Evolutionary conservation across 2,329 filamentous ascomycete species (phyloP).

Genomic region (Fusarium newnesense): DNA sequence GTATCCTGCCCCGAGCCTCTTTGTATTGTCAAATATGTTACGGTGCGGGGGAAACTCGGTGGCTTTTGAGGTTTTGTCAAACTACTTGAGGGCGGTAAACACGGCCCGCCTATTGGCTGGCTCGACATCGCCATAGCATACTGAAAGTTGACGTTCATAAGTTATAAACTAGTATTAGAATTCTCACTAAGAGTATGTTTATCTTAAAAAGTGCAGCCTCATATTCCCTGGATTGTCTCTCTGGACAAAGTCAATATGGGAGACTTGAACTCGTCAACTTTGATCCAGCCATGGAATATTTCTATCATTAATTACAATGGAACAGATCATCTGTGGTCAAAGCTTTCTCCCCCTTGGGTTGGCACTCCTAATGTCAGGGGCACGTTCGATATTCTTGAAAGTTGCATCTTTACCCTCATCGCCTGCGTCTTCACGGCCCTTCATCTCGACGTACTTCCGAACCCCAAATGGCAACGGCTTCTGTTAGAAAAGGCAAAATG

Average conservation of each 20-base stretch:
- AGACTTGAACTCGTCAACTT: neutral
- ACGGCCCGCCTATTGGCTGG: neutral
- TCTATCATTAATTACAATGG: neutral
- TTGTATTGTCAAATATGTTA: too few species aligned
- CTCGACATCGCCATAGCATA: too few species aligned
- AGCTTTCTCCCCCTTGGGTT: neutral
- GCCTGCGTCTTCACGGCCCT: slow-evolving; percentile 4
- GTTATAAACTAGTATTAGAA: neutral
- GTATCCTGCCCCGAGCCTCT: neutral
- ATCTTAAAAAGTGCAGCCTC: rapidly evolving
- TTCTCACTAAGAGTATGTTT: rapidly evolving
- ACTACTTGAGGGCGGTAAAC: neutral
- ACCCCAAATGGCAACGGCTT: neutral
- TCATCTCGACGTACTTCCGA: neutral
- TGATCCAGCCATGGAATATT: neutral
- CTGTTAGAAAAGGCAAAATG: neutral
- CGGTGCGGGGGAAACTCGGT: neutral
- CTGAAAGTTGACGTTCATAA: rapidly evolving
- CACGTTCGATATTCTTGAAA: neutral
- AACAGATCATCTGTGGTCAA: neutral
- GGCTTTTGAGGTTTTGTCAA: neutral
- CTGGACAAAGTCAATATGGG: neutral
- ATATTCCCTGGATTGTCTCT: rapidly evolving
- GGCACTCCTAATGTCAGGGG: neutral
- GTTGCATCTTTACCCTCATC: neutral